Evolutionary conservation across 108 stramenopile species (phyloP).

Genomic region (Nitzschia palea): DNA sequence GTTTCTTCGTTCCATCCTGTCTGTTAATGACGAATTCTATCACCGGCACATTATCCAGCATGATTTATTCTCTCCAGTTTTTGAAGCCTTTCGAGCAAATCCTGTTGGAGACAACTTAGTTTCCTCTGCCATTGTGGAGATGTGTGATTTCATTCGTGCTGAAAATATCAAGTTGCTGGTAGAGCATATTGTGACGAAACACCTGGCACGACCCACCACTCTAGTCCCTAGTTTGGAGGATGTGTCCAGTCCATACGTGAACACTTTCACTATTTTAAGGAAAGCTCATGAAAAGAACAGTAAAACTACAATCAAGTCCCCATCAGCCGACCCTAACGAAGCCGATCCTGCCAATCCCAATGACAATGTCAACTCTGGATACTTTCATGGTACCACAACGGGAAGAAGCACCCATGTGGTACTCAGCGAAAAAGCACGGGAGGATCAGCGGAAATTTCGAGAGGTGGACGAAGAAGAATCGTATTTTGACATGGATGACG

Average conservation of each 20-base stretch:
- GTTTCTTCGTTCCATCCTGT: conserved; percentile 77
- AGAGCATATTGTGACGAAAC: conserved; percentile 82
- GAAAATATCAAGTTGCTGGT: conserved; percentile 84
- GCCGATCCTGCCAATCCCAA: neutral
- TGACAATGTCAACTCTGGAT: neutral
- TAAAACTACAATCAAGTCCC: neutral
- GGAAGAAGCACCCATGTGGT: conserved; percentile 10
- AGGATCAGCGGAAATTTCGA: conserved; percentile 74
- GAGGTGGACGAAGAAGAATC: conserved; percentile 79
- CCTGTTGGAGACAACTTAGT: conserved; percentile 85
- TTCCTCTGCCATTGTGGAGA: conserved; percentile 81
- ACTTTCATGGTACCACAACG: neutral
- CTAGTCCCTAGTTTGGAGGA: conserved; percentile 65
- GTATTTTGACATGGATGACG: conserved; percentile 79
- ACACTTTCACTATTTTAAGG: conserved; percentile 70
- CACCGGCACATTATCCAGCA: conserved; percentile 88
- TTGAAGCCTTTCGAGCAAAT: conserved; percentile 76
- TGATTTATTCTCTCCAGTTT: conserved; percentile 83
- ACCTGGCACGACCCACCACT: conserved; percentile 33
- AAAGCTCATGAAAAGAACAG: conserved; percentile 58
- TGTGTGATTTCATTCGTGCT: conserved; percentile 82
- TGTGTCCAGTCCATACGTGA: conserved; percentile 77
- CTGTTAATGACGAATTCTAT: conserved; percentile 87
- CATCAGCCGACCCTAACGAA: neutral
- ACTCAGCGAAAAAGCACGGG: conserved; percentile 27